These are phyloP conservation scores for Cladosporium oxysporum DNA, from an alignment of 2,329 filamentous ascomycete species.

Conservation along the genomic window DNA sequence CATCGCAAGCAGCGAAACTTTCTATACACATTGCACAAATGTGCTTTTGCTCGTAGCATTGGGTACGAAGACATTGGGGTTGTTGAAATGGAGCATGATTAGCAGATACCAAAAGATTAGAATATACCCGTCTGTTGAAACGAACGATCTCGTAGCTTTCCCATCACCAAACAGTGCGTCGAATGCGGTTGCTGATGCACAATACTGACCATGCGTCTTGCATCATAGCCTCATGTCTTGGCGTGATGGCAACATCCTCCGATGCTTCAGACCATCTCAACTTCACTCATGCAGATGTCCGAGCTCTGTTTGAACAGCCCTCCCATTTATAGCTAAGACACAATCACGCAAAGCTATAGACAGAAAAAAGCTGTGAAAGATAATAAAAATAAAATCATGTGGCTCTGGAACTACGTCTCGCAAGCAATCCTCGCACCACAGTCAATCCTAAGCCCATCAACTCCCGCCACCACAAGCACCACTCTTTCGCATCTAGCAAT, in stretches of 20 bases:
- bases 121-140: slow-evolving; percentile 17
- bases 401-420: slow-evolving; percentile 13
- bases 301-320: neutral
- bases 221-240: slow-evolving; percentile 5
- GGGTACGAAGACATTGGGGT: slow-evolving; percentile 7
- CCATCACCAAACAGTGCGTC: neutral
- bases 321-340: neutral
- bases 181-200: neutral
- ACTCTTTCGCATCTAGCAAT: neutral
- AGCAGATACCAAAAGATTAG: slow-evolving; percentile 17
- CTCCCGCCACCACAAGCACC: slow-evolving; percentile 1
- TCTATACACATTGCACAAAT: neutral
- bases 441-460: neutral
- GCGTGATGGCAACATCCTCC: neutral
- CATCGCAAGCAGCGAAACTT: slow-evolving; percentile 1
- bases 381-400: neutral
- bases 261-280: neutral
- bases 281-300: neutral
- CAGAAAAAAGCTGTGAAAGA: neutral
- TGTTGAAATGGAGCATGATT: slow-evolving; percentile 4
- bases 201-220: neutral
- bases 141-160: neutral
- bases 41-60: slow-evolving; percentile 3
- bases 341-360: neutral
- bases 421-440: slow-evolving; percentile 12